Conservation (phyloP, 495 filamentous ascomycete genomes). For the Chlorociboria aeruginascens region DNA sequence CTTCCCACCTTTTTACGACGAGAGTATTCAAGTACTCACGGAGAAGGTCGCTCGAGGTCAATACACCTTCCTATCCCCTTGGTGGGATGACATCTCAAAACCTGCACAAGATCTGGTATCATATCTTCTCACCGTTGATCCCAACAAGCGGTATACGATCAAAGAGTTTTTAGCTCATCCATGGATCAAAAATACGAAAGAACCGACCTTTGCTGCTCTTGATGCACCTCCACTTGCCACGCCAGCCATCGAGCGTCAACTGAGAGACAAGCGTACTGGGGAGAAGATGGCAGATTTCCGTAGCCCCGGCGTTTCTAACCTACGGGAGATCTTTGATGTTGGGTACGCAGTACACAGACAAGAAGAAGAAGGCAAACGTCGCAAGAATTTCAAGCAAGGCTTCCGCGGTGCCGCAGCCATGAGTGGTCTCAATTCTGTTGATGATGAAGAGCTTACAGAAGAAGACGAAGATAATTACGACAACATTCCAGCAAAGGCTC, state of each 20-base stretch:
- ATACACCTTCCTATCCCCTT: slow-evolving; percentile 95
- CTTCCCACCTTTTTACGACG: slow-evolving; percentile 97
- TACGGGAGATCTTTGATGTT: slow-evolving; percentile 95
- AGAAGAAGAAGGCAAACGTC: slow-evolving; percentile 88
- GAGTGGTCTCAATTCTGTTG: slow-evolving; percentile 55
- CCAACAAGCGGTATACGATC: slow-evolving; percentile 82
- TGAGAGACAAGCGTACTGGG: slow-evolving; percentile 40
- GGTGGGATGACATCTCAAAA: slow-evolving; percentile 99
- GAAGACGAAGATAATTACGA: slow-evolving; percentile 40
- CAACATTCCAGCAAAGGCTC: slow-evolving; percentile 53
- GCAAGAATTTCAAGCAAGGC: slow-evolving; percentile 60
- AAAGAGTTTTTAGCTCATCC: slow-evolving; percentile 81
- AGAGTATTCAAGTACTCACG: slow-evolving; percentile 91
- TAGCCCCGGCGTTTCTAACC: slow-evolving; percentile 86
- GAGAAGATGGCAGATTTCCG: slow-evolving; percentile 75
- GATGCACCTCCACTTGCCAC: slow-evolving; percentile 72
- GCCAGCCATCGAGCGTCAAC: slow-evolving; percentile 41
- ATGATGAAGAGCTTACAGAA: slow-evolving; percentile 49
- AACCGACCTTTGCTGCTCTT: slow-evolving; percentile 57
- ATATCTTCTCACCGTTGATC: slow-evolving; percentile 86
- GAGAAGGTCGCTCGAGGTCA: slow-evolving; percentile 96
- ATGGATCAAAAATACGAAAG: slow-evolving; percentile 74
- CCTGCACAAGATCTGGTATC: slow-evolving; percentile 88
- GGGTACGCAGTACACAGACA: slow-evolving; percentile 92
- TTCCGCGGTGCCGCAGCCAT: slow-evolving; percentile 48